Base-by-base conservation (phyloP, 2,329 filamentous ascomycete genomes). In the Dactylella cylindrospora region DNA sequence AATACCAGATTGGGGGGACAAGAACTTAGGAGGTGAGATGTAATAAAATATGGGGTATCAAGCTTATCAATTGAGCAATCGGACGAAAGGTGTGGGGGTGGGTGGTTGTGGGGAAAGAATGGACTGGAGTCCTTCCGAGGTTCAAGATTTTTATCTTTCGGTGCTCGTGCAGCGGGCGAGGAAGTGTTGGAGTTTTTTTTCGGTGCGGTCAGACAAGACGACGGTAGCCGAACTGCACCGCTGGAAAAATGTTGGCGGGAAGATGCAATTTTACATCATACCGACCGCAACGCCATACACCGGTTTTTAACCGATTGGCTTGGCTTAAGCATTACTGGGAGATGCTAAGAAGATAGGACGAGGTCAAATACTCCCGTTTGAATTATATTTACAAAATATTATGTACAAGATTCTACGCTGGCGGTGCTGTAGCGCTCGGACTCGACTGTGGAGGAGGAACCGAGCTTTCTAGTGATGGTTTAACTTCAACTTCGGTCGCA, bases 301-400 rank as follows among this genome's bases (percentile, higher is more conserved):
- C 43, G 51, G 51, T 20, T 55, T 55, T 55, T 41, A 55, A 46
- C 51, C 51, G 51, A 55, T 46, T 46, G 51, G 41, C 40, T n/a
- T n/a, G n/a, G n/a, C n/a, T n/a, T n/a, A n/a, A n/a, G n/a, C n/a
- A n/a, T n/a, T n/a, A n/a, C n/a, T n/a, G n/a, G n/a, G n/a, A n/a
- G n/a, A n/a, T n/a, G n/a, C n/a, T n/a, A n/a, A n/a, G n/a, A n/a
- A n/a, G n/a, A n/a, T n/a, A n/a, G n/a, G n/a, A n/a, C n/a, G n/a
- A n/a, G n/a, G n/a, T n/a, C n/a, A n/a, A n/a, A n/a, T n/a, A n/a
- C n/a, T n/a, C n/a, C n/a, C n/a, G n/a, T n/a, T n/a, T n/a, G n/a
- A n/a, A n/a, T n/a, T 31, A 29, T 61, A 44, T 61, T 32, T 59
- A 59, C 53, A 59, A 43, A 38, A 26, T 20, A n/a, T n/a, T n/a